phyloP scores from a whole-genome alignment of 225 moss, liverwort and hornwort genomes.

The Rhytidiadelphus loreus region DNA sequence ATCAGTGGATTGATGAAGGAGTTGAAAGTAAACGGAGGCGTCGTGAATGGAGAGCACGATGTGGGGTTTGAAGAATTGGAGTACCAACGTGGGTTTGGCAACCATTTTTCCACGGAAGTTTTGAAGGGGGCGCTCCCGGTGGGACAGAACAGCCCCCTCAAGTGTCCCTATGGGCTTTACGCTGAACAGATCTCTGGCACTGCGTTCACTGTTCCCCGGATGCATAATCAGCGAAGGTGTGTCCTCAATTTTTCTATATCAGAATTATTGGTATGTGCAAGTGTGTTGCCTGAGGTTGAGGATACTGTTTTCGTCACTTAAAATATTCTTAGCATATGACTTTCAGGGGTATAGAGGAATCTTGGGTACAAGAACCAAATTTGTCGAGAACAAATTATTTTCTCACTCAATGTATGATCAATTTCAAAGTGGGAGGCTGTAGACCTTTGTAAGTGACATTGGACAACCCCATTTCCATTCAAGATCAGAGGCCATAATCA shows the following conservation, averaged over 20 bases:
- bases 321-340: neutral
- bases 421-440: neutral
- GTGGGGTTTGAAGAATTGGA: conserved; percentile 34
- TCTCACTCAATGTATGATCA: neutral
- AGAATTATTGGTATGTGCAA: neutral
- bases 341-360: neutral
- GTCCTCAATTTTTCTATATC: neutral
- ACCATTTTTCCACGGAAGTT: conserved; percentile 68
- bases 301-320: neutral
- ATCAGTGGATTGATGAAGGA: conserved; percentile 2
- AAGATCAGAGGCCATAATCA: neutral
- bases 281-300: neutral
- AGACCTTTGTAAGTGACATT: neutral
- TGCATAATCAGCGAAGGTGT: conserved; percentile 68
- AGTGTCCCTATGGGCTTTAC: conserved; percentile 86
- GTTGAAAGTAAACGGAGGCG: conserved; percentile 1
- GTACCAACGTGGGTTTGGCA: conserved; percentile 74
- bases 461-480: neutral
- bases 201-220: conserved; percentile 90
- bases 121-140: conserved; percentile 72
- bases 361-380: neutral
- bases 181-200: conserved; percentile 95
- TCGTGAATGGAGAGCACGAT: neutral
- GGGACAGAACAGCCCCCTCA: conserved; percentile 87
- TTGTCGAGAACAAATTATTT: neutral